phyloP scores from a whole-genome alignment of 345 rosid genomes.

The Streptanthus diversifolius region DNA sequence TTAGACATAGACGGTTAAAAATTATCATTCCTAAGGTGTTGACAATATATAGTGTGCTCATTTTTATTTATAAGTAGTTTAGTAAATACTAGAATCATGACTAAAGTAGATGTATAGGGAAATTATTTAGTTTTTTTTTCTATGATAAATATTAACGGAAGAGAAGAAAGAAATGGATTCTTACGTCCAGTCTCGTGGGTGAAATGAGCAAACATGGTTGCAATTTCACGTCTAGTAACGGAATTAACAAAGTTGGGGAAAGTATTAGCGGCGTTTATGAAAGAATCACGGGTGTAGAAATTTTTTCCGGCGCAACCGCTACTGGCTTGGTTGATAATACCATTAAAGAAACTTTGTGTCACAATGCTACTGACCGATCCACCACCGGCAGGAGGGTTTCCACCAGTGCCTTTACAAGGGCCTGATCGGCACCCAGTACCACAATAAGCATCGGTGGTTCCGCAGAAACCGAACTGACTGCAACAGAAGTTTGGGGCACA shows the following conservation, averaged over 20 bases:
- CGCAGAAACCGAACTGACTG: conserved; percentile 47
- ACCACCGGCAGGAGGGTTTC: conserved; percentile 6
- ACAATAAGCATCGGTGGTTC: conserved; percentile 33
- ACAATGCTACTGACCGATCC: conserved; percentile 40
- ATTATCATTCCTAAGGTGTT: background rate
- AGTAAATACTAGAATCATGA: background rate
- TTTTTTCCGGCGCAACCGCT: conserved; percentile 42
- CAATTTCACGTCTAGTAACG: conserved; percentile 44
- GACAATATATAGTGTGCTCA: background rate
- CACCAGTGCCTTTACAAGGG: conserved; percentile 27
- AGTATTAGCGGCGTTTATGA: conserved; percentile 32
- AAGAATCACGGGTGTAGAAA: conserved; percentile 43
- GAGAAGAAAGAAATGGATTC: background rate
- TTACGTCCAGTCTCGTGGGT: conserved; percentile 54
- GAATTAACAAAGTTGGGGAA: conserved; percentile 20
- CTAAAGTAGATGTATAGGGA: background rate
- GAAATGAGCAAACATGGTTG: conserved; percentile 52
- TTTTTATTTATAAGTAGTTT: background rate
- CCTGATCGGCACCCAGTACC: conserved; percentile 49
- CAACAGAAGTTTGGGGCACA: conserved; percentile 48
- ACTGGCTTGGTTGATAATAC: conserved; percentile 39
- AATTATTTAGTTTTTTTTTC: background rate
- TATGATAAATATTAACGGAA: background rate
- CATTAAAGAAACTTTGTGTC: conserved; percentile 39
- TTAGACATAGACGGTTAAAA: background rate